Conservation (phyloP, 306 rosid genomes). For the Inga oerstediana region DNA sequence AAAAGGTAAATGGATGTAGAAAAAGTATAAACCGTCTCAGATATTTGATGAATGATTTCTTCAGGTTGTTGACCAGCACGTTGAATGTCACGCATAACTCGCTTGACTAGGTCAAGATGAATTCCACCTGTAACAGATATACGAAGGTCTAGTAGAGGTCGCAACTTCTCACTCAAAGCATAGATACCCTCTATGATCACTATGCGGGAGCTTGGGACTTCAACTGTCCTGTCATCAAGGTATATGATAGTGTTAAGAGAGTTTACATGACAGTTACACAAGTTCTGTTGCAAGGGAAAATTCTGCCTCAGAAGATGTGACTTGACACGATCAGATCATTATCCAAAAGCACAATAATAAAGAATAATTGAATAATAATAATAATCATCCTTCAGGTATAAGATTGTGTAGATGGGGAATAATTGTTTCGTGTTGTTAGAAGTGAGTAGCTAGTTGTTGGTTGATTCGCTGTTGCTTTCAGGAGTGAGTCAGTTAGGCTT, state of each 20-base stretch:
- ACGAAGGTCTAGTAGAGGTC: slow-evolving; percentile 15
- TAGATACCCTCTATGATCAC: slow-evolving; percentile 17
- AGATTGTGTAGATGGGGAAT: background rate
- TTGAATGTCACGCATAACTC: slow-evolving; percentile 16
- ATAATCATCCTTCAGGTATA: background rate
- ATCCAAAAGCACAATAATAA: background rate
- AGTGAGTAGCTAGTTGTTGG: background rate
- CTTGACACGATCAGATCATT: background rate
- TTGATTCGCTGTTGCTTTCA: background rate
- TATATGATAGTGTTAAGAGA: background rate
- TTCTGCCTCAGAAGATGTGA: background rate
- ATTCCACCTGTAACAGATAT: slow-evolving; percentile 19
- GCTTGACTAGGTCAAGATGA: slow-evolving; percentile 19
- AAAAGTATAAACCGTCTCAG: slow-evolving; percentile 7
- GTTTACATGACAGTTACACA: background rate
- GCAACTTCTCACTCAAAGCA: slow-evolving; percentile 24
- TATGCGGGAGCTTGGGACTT: slow-evolving; percentile 9
- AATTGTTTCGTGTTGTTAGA: background rate
- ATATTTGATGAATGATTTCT: slow-evolving; percentile 20
- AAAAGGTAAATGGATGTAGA: background rate
- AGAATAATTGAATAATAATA: background rate
- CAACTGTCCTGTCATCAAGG: slow-evolving; percentile 8
- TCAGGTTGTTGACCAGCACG: slow-evolving; percentile 15
- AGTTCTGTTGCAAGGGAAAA: background rate
- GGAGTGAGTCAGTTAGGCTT: background rate